Evolutionary conservation across 169 alveolate genomes (phyloP).

Genomic region (Fabrea salina): DNA sequence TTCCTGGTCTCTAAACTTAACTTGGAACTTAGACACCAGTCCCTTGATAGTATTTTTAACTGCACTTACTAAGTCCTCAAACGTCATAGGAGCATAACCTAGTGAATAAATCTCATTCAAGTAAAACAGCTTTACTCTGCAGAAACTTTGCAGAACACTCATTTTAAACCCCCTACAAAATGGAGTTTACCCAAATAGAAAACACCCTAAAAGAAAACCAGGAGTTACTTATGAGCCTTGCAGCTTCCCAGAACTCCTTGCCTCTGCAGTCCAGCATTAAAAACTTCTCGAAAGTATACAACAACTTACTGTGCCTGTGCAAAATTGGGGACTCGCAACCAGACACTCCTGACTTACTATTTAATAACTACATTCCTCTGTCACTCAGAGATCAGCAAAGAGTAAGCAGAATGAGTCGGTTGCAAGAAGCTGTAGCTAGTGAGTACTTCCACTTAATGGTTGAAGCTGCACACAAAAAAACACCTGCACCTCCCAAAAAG

Average conservation of each 20-base stretch:
- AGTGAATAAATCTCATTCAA: neutral
- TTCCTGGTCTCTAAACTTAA: neutral
- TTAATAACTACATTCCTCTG: slow-evolving; percentile 11
- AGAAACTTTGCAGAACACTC: no score
- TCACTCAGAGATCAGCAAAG: neutral
- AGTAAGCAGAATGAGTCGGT: neutral
- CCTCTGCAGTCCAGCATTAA: neutral
- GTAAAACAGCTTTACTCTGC: slow-evolving; percentile 1
- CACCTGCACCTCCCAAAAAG: slow-evolving; percentile 26
- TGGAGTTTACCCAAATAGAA: slow-evolving; percentile 14
- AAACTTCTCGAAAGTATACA: neutral
- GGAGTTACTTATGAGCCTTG: neutral
- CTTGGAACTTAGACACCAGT: neutral
- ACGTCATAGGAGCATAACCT: neutral
- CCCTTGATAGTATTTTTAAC: neutral
- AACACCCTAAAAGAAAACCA: neutral
- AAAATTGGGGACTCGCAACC: neutral
- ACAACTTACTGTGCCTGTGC: neutral
- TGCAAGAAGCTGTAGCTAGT: slow-evolving; percentile 20
- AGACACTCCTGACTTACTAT: slow-evolving; percentile 5
- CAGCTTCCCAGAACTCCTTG: neutral
- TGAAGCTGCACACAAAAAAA: slow-evolving; percentile 25
- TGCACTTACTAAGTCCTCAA: neutral
- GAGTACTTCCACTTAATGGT: slow-evolving; percentile 19
- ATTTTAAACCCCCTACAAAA: no score